Evolutionary conservation across 495 filamentous ascomycete genomes (phyloP).

Genomic region (Trichocladium antarcticum): DNA sequence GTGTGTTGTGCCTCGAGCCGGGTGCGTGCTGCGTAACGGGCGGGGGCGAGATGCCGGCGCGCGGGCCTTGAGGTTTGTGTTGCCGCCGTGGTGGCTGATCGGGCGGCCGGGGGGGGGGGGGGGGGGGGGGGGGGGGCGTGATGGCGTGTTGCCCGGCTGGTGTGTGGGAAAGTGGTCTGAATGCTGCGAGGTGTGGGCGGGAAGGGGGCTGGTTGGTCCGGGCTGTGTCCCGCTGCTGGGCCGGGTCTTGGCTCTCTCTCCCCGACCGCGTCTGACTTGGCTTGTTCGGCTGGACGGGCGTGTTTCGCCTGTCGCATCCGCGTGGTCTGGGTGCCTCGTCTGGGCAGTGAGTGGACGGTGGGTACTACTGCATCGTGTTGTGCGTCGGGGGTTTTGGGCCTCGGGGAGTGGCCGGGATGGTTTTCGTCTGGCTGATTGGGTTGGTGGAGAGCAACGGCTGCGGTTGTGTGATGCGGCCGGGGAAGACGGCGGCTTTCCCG

Average conservation of each 20-base stretch:
- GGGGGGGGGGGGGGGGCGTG: too few relatives aligned
- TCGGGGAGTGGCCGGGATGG: background rate
- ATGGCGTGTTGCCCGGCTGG: conserved; percentile 1
- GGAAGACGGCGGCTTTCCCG: background rate
- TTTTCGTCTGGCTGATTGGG: background rate
- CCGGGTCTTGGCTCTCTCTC: too few relatives aligned
- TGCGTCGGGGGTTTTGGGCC: background rate
- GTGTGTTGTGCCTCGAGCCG: too few relatives aligned
- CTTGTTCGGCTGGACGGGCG: too few relatives aligned
- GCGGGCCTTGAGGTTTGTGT: background rate
- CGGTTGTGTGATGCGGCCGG: background rate
- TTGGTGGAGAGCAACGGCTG: background rate
- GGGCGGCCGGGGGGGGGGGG: too few relatives aligned
- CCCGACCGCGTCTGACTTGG: too few relatives aligned
- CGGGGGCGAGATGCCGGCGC: background rate
- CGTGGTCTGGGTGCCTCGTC: background rate
- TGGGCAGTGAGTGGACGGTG: background rate
- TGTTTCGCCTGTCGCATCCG: background rate
- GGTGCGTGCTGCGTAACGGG: too few relatives aligned
- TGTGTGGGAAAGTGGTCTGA: background rate
- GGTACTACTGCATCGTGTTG: background rate
- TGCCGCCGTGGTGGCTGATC: background rate
- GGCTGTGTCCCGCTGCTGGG: too few relatives aligned
- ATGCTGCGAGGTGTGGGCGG: background rate
- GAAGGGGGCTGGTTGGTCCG: background rate